A percentile compares a stretch with the other conserved stretches of the same genome.
Conservation (phyloP, 306 rosid species). For the Lablab purpureus region DNA sequence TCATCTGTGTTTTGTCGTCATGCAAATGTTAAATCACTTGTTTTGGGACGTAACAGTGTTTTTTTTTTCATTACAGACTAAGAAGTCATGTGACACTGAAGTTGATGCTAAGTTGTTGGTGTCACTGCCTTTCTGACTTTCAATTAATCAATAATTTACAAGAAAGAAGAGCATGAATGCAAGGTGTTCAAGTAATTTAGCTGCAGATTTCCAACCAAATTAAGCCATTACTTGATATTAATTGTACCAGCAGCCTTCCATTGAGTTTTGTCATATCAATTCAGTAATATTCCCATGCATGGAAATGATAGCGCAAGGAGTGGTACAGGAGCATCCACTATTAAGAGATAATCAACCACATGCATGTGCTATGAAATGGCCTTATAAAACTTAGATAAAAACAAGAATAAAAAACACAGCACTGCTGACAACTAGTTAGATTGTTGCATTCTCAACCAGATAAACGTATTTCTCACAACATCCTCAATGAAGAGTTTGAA, state of each 20-base stretch:
- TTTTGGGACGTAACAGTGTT: background rate
- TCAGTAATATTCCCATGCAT: constrained; percentile 20
- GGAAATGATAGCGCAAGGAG: constrained; percentile 12
- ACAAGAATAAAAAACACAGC: too few species aligned
- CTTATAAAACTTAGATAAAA: background rate
- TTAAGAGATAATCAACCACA: background rate
- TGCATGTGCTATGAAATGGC: background rate
- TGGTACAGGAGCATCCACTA: background rate
- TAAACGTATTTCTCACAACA: too few species aligned
- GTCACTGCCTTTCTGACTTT: background rate
- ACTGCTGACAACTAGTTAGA: too few species aligned
- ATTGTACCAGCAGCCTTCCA: background rate
- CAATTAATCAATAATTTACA: background rate
- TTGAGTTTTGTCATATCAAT: background rate
- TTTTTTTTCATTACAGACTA: background rate
- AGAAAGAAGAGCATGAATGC: background rate
- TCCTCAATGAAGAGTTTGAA: too few species aligned
- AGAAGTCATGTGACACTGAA: background rate
- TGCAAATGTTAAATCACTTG: constrained; percentile 26
- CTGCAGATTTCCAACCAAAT: background rate
- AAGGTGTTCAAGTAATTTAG: background rate
- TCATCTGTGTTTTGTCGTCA: constrained; percentile 4
- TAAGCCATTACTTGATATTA: background rate
- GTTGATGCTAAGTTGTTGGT: background rate
- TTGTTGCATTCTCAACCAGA: too few species aligned